These are phyloP conservation scores for Malus orientalis DNA, from an alignment of 306 rosid species.

Conservation along the genomic window DNA sequence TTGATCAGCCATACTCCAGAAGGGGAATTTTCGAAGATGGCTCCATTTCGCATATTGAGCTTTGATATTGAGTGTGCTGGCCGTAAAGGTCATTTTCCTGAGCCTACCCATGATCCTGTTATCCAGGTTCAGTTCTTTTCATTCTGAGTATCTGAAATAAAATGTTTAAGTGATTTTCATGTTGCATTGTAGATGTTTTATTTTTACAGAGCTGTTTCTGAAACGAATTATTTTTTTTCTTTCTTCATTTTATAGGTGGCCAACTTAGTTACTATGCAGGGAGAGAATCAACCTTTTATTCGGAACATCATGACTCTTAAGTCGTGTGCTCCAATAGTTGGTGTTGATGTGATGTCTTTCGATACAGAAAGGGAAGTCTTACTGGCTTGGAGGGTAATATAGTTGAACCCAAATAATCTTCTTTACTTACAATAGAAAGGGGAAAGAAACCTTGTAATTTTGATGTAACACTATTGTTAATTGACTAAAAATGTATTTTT, in stretches of 20 bases:
- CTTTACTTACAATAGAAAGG: background rate
- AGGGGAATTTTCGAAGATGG: conserved; percentile 94
- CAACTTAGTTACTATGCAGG: conserved; percentile 89
- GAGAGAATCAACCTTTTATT: conserved; percentile 65
- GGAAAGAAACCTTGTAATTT: background rate
- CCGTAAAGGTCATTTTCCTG: conserved; percentile 97
- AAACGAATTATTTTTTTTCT: conserved; percentile 4
- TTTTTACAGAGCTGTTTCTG: background rate
- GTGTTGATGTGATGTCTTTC: conserved; percentile 87
- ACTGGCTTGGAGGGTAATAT: conserved; percentile 91
- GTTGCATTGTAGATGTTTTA: background rate
- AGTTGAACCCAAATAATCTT: conserved; percentile 9
- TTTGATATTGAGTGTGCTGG: conserved; percentile 99
- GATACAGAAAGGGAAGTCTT: conserved; percentile 84
- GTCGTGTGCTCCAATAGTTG: conserved; percentile 90
- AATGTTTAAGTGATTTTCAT: background rate
- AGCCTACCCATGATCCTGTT: conserved; percentile 91
- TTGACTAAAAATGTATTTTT: background rate
- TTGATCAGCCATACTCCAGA: conserved; percentile 89
- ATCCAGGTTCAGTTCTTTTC: conserved; percentile 63
- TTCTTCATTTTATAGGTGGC: conserved; percentile 54
- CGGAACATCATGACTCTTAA: conserved; percentile 94
- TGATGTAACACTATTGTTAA: background rate
- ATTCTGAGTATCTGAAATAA: background rate
- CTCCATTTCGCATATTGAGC: conserved; percentile 96